Conservation (phyloP, 495 filamentous ascomycete species). For the Achaetomiella virescens region DNA sequence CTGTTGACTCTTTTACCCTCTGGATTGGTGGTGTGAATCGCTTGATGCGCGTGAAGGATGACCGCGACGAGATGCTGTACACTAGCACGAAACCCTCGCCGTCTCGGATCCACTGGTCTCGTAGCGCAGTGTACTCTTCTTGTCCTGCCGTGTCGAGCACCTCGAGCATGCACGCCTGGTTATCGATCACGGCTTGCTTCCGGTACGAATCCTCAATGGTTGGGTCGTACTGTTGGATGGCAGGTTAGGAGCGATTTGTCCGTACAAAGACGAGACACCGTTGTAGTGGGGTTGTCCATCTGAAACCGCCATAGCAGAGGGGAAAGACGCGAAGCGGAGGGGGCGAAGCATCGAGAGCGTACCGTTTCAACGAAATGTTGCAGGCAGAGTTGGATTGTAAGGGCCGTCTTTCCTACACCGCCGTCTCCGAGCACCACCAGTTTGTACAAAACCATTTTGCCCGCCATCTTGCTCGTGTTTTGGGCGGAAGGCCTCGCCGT, state of each 20-base stretch:
- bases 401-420: constrained; percentile 86
- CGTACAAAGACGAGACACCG: constrained; percentile 2
- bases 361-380: constrained; percentile 57
- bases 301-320: background rate
- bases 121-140: constrained; percentile 94
- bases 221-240: constrained; percentile 65
- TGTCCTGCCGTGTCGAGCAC: constrained; percentile 98
- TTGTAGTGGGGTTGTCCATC: background rate
- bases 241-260: constrained; percentile 23
- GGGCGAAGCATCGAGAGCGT: constrained; percentile 17
- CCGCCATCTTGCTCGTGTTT: constrained; percentile 44
- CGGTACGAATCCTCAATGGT: constrained; percentile 97
- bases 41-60: constrained; percentile 90
- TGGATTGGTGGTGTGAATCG: constrained; percentile 97
- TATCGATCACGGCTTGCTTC: constrained; percentile 97
- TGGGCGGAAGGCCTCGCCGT: constrained; percentile 10
- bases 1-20: constrained; percentile 89
- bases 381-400: constrained; percentile 88
- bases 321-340: background rate
- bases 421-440: constrained; percentile 86
- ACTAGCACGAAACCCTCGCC: constrained; percentile 97
- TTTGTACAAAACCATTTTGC: constrained; percentile 95
- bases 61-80: constrained; percentile 94
- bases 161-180: constrained; percentile 95
- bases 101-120: constrained; percentile 98